Conservation (phyloP, 176 grass and related monocot genomes). For the Carex parvula region DNA sequence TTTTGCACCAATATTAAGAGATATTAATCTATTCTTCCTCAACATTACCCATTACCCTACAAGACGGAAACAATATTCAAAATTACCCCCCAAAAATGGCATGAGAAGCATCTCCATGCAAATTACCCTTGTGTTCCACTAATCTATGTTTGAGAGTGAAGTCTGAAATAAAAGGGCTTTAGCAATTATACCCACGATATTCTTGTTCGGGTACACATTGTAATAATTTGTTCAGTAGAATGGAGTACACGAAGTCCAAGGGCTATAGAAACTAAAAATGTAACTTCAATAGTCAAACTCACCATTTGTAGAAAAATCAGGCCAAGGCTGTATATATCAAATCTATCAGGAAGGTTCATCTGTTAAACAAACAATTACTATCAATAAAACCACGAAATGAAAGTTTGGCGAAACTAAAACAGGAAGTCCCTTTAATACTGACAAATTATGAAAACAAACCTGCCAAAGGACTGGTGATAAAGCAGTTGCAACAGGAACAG, state of each 20-base stretch:
- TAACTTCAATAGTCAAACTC: constrained; percentile 25
- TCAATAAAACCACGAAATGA: not conserved
- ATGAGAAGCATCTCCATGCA: no score
- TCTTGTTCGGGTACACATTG: not conserved
- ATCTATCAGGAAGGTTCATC: constrained; percentile 98
- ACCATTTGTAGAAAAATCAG: constrained; percentile 98
- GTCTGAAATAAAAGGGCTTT: not conserved
- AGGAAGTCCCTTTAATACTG: not conserved
- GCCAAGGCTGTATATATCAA: constrained; percentile 98
- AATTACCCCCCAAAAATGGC: not conserved
- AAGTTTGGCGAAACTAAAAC: not conserved
- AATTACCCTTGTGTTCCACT: not conserved
- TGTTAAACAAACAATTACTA: constrained; percentile 35
- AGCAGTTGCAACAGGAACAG: constrained; percentile 88
- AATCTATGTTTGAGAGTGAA: not conserved
- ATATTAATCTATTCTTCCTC: not conserved
- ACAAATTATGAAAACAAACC: constrained; percentile 34
- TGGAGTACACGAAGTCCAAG: not conserved
- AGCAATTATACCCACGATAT: not conserved
- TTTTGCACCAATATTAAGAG: constrained; percentile 7
- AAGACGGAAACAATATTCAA: not conserved
- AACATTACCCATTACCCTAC: not conserved
- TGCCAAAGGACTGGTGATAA: constrained; percentile 97
- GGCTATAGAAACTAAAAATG: not conserved
- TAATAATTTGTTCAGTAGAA: not conserved